Base-by-base conservation (phyloP, 2,329 filamentous ascomycete genomes). In the Pestalotiopsis fici region DNA sequence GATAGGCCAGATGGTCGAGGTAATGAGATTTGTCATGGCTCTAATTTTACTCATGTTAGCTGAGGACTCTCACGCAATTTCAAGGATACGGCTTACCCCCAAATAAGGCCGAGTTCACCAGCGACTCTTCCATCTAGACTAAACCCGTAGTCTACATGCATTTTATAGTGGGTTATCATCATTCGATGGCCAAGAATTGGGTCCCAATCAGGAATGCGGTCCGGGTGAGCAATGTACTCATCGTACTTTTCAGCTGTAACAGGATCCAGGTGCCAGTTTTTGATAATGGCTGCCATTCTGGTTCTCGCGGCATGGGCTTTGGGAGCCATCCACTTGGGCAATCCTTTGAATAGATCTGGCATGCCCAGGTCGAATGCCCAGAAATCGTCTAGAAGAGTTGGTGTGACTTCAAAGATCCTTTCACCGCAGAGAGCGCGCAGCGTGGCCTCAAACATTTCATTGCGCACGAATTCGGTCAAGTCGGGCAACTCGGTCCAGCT, bases 11-110 rank as follows among this genome's bases (percentile, higher is more conserved):
- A 62, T 25, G 18, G 59, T 50, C 4, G 61, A 31, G n/a, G 64
- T 63, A 25, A 65, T 68, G 25, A 68, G 47, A 37, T 65, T 68
- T 35, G 31, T 35, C 31, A 35, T 35, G 4, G 31, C 31, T 1
- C 31, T 35, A 35, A 35, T 35, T 35, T 11, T 1, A 2, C 11
- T 3, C 31, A 35, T 35, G 11, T 35, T 35, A 35, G 31, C 31
- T 7, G 31, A 35, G 31, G 31, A 11, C 11, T 11, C 7, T 11
- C 1, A 35, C 11, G 5, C 31, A 35, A 35, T 35, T 35, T 35
- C 6, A 35, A 11, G 6, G 6, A 35, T 35, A 35, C 31, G 11
- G 21, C 64, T 47, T 54, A 59, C 37, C 27, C 50, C 50, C 64
- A 47, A 2, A 66, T 25, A 23, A 59, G n/a, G 27, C 15, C 37